These are phyloP conservation scores for Tetrahymena malaccensis DNA, from an alignment of 73 alveolate genomes.

Conservation along the genomic window DNA sequence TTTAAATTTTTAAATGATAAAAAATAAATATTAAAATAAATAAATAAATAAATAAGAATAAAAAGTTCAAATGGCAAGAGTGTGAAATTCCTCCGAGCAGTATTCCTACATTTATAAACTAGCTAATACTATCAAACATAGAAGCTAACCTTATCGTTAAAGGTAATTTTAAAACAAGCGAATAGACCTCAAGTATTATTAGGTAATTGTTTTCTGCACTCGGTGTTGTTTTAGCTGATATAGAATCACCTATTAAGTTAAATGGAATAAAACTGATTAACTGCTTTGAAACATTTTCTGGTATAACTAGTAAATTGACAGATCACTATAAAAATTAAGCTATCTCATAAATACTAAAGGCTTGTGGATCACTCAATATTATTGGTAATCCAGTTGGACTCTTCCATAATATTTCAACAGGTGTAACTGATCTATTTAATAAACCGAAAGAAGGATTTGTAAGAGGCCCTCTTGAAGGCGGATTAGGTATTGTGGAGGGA, in stretches of 20 bases:
- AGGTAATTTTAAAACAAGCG: background rate
- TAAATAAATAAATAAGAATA: background rate
- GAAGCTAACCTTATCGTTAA: background rate
- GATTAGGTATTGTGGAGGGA: conserved; percentile 30
- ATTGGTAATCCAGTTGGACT: conserved; percentile 39
- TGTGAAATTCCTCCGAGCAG: conserved; percentile 1
- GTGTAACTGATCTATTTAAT: conserved; percentile 5
- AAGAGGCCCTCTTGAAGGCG: conserved; percentile 35
- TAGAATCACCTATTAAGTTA: conserved; percentile 4
- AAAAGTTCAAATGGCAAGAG: background rate
- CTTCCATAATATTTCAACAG: conserved; percentile 18
- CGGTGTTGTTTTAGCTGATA: conserved; percentile 16
- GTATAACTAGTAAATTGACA: background rate
- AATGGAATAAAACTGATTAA: conserved; percentile 3
- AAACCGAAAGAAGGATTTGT: conserved; percentile 24
- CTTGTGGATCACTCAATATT: conserved; percentile 5
- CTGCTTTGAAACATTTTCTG: conserved; percentile 9
- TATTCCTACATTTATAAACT: conserved; percentile 13
- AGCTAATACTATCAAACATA: conserved; percentile 8
- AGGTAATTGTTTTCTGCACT: background rate
- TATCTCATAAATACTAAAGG: background rate
- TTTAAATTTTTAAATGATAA: too few species aligned
- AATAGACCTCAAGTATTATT: background rate
- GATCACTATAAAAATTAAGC: background rate
- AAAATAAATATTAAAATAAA: too few species aligned